Base-by-base conservation (phyloP, 148 eudicot genomes). In the Cornus suecica region DNA sequence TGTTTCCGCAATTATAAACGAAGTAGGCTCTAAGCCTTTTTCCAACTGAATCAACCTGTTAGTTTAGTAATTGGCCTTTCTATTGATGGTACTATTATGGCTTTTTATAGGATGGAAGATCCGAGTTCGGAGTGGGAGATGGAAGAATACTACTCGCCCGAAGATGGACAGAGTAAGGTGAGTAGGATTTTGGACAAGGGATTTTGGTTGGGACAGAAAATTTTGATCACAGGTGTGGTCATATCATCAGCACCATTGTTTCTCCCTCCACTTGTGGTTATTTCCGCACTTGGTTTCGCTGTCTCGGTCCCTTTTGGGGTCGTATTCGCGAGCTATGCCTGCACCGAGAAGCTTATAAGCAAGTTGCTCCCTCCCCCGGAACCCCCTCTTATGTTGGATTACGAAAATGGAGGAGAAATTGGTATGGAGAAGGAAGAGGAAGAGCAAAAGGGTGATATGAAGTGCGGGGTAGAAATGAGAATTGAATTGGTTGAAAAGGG, bases 331-430 rank as follows among this genome's bases (percentile, higher is more conserved):
- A 81, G 87, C 27, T 94, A 88, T 86, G 91, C 85, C 37, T 87
- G 87, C 74, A 89, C 90, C 9, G 85, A 88, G 72, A 90, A 94
- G 89, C 80, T 91, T 73, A 84, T 94, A 88, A 87, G 79, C 77
- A 85, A 75, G 68, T 79, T 94, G 78, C 84, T 91, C 25, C 89
- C 92, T 0, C 20, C 29, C 27, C 86, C 87, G 25, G 13, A 62
- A 2, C 62, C 75, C 14, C 52, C 76, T 32, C 71, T 56, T 23
- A 20, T 16, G 20, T 72, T 74, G 41, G 84, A 64, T 16, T 0
- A 72, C 15, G 81, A 66, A 71, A 48, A 37, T 71, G 79, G 51
- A 75, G 78, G 79, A 66, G 76, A 68, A 34, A 67, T 66, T 63
- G 84, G 64, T 25, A 10, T 73, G 23, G 77, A 69, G n/a, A 72